phyloP scores from a whole-genome alignment of 495 filamentous ascomycete species.

The Neurospora sp. region DNA sequence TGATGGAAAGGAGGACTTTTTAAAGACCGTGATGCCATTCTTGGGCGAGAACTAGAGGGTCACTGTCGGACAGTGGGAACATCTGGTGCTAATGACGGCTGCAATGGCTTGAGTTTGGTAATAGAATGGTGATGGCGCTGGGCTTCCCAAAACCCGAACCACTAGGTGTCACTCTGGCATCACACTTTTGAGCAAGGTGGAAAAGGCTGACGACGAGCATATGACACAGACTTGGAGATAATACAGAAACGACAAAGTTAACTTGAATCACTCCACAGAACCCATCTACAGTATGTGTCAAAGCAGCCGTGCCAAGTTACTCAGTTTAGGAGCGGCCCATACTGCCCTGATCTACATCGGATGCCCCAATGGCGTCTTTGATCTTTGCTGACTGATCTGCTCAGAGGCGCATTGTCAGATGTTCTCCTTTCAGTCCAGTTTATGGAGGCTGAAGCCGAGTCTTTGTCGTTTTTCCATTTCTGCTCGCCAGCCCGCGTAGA shows the following conservation, averaged over 20 bases:
- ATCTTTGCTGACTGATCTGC: background rate
- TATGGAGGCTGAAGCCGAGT: background rate
- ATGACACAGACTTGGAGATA: background rate
- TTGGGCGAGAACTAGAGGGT: background rate
- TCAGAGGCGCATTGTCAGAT: background rate
- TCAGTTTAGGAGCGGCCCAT: background rate
- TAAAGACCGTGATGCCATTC: background rate
- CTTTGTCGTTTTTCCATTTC: background rate
- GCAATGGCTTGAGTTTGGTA: background rate
- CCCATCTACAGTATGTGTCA: background rate
- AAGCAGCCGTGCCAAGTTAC: background rate
- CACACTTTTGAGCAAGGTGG: background rate
- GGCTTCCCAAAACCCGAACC: background rate
- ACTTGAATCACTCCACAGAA: background rate
- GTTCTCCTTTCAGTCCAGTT: background rate
- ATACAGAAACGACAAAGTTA: background rate
- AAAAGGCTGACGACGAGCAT: background rate
- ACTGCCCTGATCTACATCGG: background rate
- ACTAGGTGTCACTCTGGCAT: background rate
- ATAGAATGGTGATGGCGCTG: background rate
- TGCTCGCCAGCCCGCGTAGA: background rate
- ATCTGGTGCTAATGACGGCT: background rate
- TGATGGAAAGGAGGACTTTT: constrained; percentile 14
- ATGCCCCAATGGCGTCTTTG: background rate
- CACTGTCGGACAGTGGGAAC: background rate